Conservation (phyloP, 352 stramenopile species). For the Globisporangium yorkense region DNA sequence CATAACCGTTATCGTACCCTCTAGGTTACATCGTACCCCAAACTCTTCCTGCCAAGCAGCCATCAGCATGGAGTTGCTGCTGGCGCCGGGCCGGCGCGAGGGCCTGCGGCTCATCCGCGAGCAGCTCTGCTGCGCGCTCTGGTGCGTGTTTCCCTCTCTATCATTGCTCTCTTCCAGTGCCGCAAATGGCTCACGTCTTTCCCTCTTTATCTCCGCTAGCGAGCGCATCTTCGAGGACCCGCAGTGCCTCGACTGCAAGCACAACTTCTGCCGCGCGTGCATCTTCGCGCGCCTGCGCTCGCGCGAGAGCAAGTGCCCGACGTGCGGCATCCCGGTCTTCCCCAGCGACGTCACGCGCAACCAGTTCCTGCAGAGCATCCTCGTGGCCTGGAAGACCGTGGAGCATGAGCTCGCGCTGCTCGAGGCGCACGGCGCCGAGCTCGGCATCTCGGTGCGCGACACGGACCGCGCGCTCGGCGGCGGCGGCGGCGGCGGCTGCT, state of each 20-base stretch:
- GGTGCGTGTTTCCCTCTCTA: constrained; percentile 26
- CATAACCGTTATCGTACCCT: too few species aligned
- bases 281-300: constrained; percentile 61
- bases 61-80: constrained; percentile 50
- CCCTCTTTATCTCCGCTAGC: constrained; percentile 18
- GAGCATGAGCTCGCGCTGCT: constrained; percentile 50
- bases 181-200: too few species aligned
- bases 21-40: too few species aligned
- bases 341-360: constrained; percentile 80
- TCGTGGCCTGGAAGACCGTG: constrained; percentile 70
- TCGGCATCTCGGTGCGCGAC: constrained; percentile 21
- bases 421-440: constrained; percentile 26
- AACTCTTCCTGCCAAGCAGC: too few species aligned
- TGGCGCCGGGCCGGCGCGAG: constrained; percentile 32
- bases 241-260: constrained; percentile 83
- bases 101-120: constrained; percentile 74
- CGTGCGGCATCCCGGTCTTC: constrained; percentile 63
- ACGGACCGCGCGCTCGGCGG: constrained; percentile 28
- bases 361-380: constrained; percentile 82
- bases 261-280: constrained; percentile 83
- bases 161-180: not conserved
- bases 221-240: constrained; percentile 71
- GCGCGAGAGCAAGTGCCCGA: constrained; percentile 55
- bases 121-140: constrained; percentile 72
- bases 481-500: constrained; percentile 12